phyloP scores from a whole-genome alignment of 306 rosid species.

The Acacia melanoxylon region DNA sequence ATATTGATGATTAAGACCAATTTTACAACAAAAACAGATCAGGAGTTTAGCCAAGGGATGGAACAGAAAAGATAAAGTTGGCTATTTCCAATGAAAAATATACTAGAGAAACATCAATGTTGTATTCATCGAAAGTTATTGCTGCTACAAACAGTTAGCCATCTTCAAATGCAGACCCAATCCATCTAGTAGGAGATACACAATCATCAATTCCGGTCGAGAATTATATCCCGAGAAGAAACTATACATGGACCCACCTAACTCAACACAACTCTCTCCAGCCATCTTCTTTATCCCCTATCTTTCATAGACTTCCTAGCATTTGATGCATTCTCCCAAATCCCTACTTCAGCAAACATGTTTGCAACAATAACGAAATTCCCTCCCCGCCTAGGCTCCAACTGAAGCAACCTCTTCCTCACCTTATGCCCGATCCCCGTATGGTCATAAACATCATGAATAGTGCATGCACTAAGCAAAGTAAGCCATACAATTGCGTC shows the following conservation, averaged over 20 bases:
- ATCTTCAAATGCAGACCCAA: conserved; percentile 72
- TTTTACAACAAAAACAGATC: not conserved
- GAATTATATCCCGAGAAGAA: conserved; percentile 73
- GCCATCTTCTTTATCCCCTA: conserved; percentile 75
- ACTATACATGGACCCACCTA: conserved; percentile 59
- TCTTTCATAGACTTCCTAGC: conserved; percentile 70
- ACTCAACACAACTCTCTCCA: conserved; percentile 78
- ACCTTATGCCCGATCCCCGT: conserved; percentile 59
- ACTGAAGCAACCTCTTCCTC: conserved; percentile 59
- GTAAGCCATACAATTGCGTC: conserved; percentile 81
- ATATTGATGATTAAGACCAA: not conserved
- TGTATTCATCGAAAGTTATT: conserved; percentile 9
- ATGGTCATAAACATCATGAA: conserved; percentile 47
- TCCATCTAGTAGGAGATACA: conserved; percentile 59
- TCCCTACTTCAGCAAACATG: conserved; percentile 77
- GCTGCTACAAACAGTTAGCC: conserved; percentile 32
- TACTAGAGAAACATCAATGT: not conserved
- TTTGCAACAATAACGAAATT: conserved; percentile 83
- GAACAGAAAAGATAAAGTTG: not conserved
- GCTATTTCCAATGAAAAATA: not conserved
- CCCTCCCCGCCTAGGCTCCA: conserved; percentile 84
- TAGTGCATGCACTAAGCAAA: conserved; percentile 70
- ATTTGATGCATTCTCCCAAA: conserved; percentile 83
- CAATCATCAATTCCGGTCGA: conserved; percentile 30
- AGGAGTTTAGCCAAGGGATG: not conserved